Base-by-base conservation (phyloP, 2,329 filamentous ascomycete species). In the Venturia asperata region DNA sequence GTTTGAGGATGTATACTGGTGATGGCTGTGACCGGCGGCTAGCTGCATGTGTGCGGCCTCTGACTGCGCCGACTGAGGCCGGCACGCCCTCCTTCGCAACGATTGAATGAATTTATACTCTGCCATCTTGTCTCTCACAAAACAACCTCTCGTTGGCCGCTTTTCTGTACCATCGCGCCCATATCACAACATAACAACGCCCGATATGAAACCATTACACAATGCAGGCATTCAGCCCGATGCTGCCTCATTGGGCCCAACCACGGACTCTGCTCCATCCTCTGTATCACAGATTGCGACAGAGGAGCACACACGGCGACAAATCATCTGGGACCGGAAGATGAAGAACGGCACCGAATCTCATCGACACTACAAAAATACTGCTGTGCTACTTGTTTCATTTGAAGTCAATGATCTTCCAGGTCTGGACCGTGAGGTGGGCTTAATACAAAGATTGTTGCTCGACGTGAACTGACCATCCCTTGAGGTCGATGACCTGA, bases 381-480 rank as follows among this genome's bases (percentile, higher is more conserved):
- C 45, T 34, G 61, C 42, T 34, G 61, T 63, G 11, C 61, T 63
- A 3, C 61, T 63, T 34, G 21, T 64, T 11, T 49, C 45, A 27
- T 49, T 24, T 4, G 11, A 49, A 49, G 4, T 24, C 2, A 49
- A 9, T 24, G 45, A 49, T 10, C n/a, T 49, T 3, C 17, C 17
- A 47, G 19, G 19, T 47, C 43, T 47, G 6, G 19, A 47, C 13
- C n/a, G 1, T 47, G 43, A 47, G n/a, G 43, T n/a, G 21, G 6
- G 43, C 19, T 47, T 10, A n/a, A 7, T 47, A n/a, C 10, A 7
- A 21, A 21, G 19, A 10, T n/a, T 4, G 6, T 7, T 19, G 19
- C 19, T 21, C 43, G 6, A 17, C 11, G 37, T 11, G 37, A 39
- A 11, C 43, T 21, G 19, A 47, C 43, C 6, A 47, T 21, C n/a